A percentile compares a stretch with the other conserved stretches of the same genome.
phyloP scores from a whole-genome alignment of 202 grass and related monocot species.

The Carex arenaria region DNA sequence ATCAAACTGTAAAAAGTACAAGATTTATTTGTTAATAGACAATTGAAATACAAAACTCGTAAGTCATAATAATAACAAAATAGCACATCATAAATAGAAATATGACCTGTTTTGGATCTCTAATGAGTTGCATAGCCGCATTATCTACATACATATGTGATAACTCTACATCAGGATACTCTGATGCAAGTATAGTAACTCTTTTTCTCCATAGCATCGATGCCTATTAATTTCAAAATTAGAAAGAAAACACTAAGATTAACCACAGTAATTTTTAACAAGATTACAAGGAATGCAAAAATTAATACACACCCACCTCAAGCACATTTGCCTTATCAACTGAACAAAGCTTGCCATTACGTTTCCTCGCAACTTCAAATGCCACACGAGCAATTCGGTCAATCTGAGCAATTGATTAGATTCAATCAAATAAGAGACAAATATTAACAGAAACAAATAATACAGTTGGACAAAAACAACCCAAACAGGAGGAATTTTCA shows the following conservation, averaged over 20 bases:
- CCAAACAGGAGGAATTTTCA: slow-evolving; percentile 18
- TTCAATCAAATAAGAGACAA: slow-evolving; percentile 1
- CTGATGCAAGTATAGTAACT: slow-evolving; percentile 50
- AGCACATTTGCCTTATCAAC: slow-evolving; percentile 97
- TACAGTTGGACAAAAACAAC: slow-evolving; percentile 10
- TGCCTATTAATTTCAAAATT: slow-evolving; percentile 39
- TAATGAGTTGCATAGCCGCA: slow-evolving; percentile 92
- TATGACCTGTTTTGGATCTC: slow-evolving; percentile 85
- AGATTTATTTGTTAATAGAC: not conserved
- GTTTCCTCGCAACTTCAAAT: slow-evolving; percentile 87
- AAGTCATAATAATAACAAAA: not conserved
- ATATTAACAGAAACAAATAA: slow-evolving; percentile 16
- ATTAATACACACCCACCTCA: slow-evolving; percentile 46
- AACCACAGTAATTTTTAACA: not conserved
- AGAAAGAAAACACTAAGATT: not conserved
- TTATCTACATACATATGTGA: slow-evolving; percentile 99
- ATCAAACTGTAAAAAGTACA: slow-evolving; percentile 52
- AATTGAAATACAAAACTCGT: not conserved
- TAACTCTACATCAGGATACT: slow-evolving; percentile 67
- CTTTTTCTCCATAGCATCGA: slow-evolving; percentile 95
- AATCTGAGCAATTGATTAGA: slow-evolving; percentile 37
- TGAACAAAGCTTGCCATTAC: slow-evolving; percentile 62
- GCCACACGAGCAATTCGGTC: slow-evolving; percentile 70
- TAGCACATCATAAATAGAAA: not conserved
- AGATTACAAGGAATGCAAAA: not conserved